phyloP scores from a whole-genome alignment of 805 yeast genomes.

The Diddensiella santjacobensis region DNA sequence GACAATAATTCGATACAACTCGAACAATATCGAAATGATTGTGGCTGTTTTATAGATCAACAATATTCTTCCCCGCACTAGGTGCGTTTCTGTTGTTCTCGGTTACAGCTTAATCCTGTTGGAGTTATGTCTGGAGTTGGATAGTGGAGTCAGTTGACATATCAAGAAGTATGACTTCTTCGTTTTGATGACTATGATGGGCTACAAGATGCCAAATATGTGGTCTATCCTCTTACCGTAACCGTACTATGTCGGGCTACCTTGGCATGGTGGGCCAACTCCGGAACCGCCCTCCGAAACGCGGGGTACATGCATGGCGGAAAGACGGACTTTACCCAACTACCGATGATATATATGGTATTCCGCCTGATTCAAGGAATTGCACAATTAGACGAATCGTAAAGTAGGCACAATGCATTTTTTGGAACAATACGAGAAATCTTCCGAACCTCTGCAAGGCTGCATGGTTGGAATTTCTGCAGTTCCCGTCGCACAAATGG shows the following conservation, averaged over 20 bases:
- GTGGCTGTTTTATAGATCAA: neutral
- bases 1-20: neutral
- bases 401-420: slow-evolving; percentile 6
- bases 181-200: neutral
- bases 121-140: neutral
- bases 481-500: slow-evolving; percentile 6
- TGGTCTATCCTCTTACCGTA: neutral
- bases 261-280: neutral
- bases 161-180: neutral
- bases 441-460: slow-evolving; percentile 4
- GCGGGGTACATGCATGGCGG: neutral
- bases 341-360: neutral
- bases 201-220: neutral
- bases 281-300: neutral
- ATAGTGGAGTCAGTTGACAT: neutral
- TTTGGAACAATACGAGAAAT: neutral
- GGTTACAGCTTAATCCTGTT: too few relatives aligned
- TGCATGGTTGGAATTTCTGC: slow-evolving; percentile 8
- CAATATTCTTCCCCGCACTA: neutral
- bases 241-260: too few relatives aligned
- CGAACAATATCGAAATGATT: neutral
- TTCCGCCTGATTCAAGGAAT: too few relatives aligned
- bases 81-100: too few relatives aligned
- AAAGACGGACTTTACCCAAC: neutral
- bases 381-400: too few relatives aligned